Evolutionary conservation across 2,329 filamentous ascomycete species (phyloP), one percentile per base, ranked within the genome.

Genomic region (Venturia carpophila): DNA sequence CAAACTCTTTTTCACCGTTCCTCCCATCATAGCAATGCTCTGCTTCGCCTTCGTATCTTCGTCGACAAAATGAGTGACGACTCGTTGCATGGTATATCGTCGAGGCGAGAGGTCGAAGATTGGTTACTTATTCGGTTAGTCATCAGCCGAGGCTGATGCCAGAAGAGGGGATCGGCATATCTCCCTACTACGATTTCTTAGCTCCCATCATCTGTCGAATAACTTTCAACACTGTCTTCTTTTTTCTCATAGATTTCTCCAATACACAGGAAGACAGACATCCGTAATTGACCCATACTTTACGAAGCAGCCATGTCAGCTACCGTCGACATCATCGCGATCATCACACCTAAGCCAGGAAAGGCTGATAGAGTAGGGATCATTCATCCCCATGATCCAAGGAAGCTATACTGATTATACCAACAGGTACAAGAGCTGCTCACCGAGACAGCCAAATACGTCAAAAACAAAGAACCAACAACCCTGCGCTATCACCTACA

Each of bases 401-500:
- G 4, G 37, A 30, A 15, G 58, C 19, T 27, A 39, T 43, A 24
- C 30, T 42, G n/a, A 45, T 1, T 19, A 5, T 13, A 0, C 10
- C n/a, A 11, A 1, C 39, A 64, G 60, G 61, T 64, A 43, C 42
- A 52, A 17, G 60, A 66, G n/a, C 10, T 66, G n/a, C 64, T 66
- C 7, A 21, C 39, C 60, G 60, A 43, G 7, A 30, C 21, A 17
- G 39, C 64, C 13, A 39, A 56, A 45, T 52, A 65, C 39, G 62
- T 66, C 37, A 19, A 66, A 42, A 34, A 49, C 7, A 66, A 66
- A 39, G 65, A 66, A 52, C 60, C 65, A 30, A 52, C 45, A 10
- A 66, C 65, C 5, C 39, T 66, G 4, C 27, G 43, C 13, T 66
- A 66, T 37, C 65, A 66, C 27, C 65, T 66, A 1, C 49, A 66